A percentile compares a stretch with the other conserved stretches of the same genome.
These are phyloP conservation scores for Notholithocarpus densiflorus DNA, from an alignment of 306 rosid genomes.

Conservation along the genomic window DNA sequence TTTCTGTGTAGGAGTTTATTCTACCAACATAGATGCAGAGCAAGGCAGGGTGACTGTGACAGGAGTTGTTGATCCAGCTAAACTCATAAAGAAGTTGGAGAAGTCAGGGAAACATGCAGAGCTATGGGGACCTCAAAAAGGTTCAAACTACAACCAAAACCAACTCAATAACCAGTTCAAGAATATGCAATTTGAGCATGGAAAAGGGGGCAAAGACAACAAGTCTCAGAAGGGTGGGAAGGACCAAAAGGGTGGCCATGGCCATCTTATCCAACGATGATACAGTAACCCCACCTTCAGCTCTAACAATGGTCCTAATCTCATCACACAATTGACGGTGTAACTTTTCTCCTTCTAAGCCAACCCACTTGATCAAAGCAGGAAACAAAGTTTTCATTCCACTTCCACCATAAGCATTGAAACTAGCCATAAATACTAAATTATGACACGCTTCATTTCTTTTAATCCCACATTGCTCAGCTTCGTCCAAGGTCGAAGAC, in stretches of 20 bases:
- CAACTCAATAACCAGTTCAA: conserved; percentile 55
- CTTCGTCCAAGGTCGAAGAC: too few species aligned
- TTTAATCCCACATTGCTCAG: too few species aligned
- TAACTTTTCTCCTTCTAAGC: too few species aligned
- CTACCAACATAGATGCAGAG: conserved; percentile 47
- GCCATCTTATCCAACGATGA: too few species aligned
- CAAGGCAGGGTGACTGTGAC: conserved; percentile 55
- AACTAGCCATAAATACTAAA: too few species aligned
- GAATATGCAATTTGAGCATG: conserved; percentile 44
- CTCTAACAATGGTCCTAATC: too few species aligned
- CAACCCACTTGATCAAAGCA: too few species aligned
- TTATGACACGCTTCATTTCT: too few species aligned
- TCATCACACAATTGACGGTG: too few species aligned
- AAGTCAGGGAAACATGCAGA: conserved; percentile 68
- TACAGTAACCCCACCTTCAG: too few species aligned
- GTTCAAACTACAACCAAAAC: conserved; percentile 39
- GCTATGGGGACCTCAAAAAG: conserved; percentile 56
- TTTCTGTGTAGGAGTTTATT: conserved; percentile 43
- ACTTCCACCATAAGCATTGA: too few species aligned
- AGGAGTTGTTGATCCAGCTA: conserved; percentile 59
- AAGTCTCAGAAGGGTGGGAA: conserved; percentile 50
- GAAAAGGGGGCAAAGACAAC: conserved; percentile 50
- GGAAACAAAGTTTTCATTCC: too few species aligned
- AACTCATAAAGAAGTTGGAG: conserved; percentile 50
- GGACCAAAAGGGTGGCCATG: conserved; percentile 36